Base-by-base conservation (phyloP, 192 early-diverging fungal genomes). In the Globomyces pollinis-pini region DNA sequence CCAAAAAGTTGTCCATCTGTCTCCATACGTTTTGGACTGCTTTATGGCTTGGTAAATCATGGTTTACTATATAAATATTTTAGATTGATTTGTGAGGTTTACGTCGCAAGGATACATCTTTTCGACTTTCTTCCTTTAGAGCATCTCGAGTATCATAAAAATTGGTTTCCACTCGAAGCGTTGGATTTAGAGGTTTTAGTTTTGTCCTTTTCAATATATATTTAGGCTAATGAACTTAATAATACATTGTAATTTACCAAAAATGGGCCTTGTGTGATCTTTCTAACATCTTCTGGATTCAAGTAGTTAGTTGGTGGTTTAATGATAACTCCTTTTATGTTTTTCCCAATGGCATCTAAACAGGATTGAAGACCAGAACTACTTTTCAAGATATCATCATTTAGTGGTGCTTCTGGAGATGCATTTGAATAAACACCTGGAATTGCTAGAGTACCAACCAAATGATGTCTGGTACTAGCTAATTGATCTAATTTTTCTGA, bases 241-340 rank as follows among this genome's bases (percentile, higher is more conserved):
- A 64, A 67, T 21, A n/a, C 13, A 36, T 5, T 8, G 13, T 13
- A 28, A 54, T 50, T 23, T 57, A 77, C 69, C 70, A 71, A 43
- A 53, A 77, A 77, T 11, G 75, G 75, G n/a, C 75, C 75, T 55
- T 77, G 75, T 3, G 52, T 60, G 11, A 16, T 18, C 29, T 39
- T 20, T 66, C 28, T 15, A 2, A 28, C 1, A 23, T 38, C 44
- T 39, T 47, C 54, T 26, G 30, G 31, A 8, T 36, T 13, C 5
- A 8, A 36, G 5, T 8, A 36, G 12, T 38, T 29, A 21, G 18
- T 38, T 12, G 28, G 21, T 9, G 61, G 55, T 57, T 56, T 64
- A 30, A 67, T 39, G 1, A 24, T 20, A 15, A 65, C 58, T 6
- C 44, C 33, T 13, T 52, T 31, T 16, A 42, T 55, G 18, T 66